Percentiles rank a stretch among this genome's conserved stretches.
These are phyloP conservation scores for Lachnellula arida DNA, from an alignment of 2,329 filamentous ascomycete genomes.

Conservation along the genomic window DNA sequence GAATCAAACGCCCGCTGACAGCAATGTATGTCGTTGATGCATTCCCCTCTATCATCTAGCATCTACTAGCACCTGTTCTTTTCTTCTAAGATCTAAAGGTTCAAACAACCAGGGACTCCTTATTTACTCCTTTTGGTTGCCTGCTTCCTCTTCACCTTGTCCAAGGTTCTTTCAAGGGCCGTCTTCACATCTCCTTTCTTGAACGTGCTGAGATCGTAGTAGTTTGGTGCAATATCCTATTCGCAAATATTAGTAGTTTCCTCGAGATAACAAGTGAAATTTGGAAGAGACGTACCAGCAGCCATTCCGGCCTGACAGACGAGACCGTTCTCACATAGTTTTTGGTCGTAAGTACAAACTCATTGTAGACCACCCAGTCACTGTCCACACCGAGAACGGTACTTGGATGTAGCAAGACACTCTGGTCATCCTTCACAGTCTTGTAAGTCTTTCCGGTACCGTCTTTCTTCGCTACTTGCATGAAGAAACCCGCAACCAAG, in stretches of 20 bases:
- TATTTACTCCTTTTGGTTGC: constrained; percentile 28
- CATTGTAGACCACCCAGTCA: constrained; percentile 98
- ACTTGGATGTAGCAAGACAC: constrained; percentile 86
- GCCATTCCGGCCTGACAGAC: constrained; percentile 87
- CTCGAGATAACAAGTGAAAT: constrained; percentile 5
- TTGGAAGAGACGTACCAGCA: constrained; percentile 60
- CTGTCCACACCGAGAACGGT: constrained; percentile 84
- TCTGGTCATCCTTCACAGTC: constrained; percentile 95
- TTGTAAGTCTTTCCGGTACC: constrained; percentile 83
- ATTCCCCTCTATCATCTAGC: neutral
- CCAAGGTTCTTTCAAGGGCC: constrained; percentile 51
- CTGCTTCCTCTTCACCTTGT: constrained; percentile 55
- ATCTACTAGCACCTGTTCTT: neutral
- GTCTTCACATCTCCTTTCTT: constrained; percentile 81
- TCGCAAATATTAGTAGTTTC: constrained; percentile 37
- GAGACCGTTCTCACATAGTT: constrained; percentile 97
- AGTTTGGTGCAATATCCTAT: constrained; percentile 86
- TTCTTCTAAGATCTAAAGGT: neutral
- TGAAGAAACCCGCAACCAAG: constrained; percentile 93
- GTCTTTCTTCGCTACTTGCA: constrained; percentile 97
- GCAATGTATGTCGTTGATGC: neutral
- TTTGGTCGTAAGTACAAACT: constrained; percentile 96
- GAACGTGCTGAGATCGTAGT: constrained; percentile 84
- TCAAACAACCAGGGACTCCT: neutral
- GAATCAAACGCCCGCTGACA: neutral